Percentiles rank a stretch among this genome's conserved stretches.
These are phyloP conservation scores for Cryptococcus maquisensis DNA, from an alignment of 1,284 basidiomycete genomes.

Conservation along the genomic window DNA sequence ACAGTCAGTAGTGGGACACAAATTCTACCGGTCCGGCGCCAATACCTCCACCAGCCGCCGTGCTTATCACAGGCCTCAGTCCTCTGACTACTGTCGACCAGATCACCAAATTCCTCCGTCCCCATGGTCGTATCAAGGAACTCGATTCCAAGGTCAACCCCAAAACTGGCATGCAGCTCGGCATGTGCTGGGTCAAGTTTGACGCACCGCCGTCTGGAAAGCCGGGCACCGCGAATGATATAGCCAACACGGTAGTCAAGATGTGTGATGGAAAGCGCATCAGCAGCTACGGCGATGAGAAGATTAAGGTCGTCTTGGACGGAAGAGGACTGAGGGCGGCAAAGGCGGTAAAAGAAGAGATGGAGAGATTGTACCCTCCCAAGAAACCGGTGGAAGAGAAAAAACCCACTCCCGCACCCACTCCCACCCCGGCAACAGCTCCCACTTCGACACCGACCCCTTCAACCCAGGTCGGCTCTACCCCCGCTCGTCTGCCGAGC, in stretches of 20 bases:
- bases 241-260: slow-evolving; percentile 42
- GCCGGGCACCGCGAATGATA: slow-evolving; percentile 38
- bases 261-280: slow-evolving; percentile 49
- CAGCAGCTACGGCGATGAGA: slow-evolving; percentile 32
- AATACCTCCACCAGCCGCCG: slow-evolving; percentile 57
- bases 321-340: slow-evolving; percentile 46
- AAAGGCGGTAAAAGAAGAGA: slow-evolving; percentile 50
- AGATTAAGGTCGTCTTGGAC: slow-evolving; percentile 50
- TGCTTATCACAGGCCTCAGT: slow-evolving; percentile 70
- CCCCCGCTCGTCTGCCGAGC: not conserved
- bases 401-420: not conserved
- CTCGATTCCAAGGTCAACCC: slow-evolving; percentile 79
- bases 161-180: slow-evolving; percentile 73
- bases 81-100: slow-evolving; percentile 64
- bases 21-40: slow-evolving; percentile 72
- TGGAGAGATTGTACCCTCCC: slow-evolving; percentile 58
- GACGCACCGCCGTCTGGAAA: slow-evolving; percentile 31
- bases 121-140: slow-evolving; percentile 63
- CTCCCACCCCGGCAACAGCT: not conserved
- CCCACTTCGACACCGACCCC: not conserved
- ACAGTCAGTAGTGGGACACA: slow-evolving; percentile 61
- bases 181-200: slow-evolving; percentile 75
- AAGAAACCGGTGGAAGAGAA: slow-evolving; percentile 19
- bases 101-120: slow-evolving; percentile 65
- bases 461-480: not conserved